These are phyloP conservation scores for Leishmania braziliensis DNA, from an alignment of 208 protist genomes.

Conservation along the genomic window DNA sequence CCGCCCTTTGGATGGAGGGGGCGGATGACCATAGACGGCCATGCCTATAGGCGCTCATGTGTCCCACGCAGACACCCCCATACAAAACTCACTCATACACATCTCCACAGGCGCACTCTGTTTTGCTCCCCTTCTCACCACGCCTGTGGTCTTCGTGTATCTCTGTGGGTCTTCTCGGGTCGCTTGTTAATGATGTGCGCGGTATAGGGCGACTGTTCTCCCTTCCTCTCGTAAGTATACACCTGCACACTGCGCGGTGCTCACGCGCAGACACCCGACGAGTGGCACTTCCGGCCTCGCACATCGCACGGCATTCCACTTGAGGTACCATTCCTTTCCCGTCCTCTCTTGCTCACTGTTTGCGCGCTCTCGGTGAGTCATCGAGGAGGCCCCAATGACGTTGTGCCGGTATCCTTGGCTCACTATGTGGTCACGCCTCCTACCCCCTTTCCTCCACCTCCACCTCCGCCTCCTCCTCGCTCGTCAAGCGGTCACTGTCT, in stretches of 20 bases:
- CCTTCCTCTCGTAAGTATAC: background rate
- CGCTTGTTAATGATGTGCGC: background rate
- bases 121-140: background rate
- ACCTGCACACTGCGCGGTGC: background rate
- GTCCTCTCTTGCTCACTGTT: background rate
- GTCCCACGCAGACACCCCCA: background rate
- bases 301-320: background rate
- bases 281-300: background rate
- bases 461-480: background rate
- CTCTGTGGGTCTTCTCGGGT: background rate
- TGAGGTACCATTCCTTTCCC: background rate
- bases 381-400: background rate
- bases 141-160: background rate
- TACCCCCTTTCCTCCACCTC: background rate
- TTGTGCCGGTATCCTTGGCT: background rate
- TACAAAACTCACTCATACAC: background rate
- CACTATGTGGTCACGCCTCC: background rate
- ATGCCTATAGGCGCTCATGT: background rate
- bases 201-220: background rate
- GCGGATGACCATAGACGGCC: background rate
- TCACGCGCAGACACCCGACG: background rate
- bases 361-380: background rate
- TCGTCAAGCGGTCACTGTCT: background rate
- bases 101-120: background rate
- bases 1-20: background rate